Evolutionary conservation across 345 rosid genomes (phyloP).

Genomic region (Citrus unshiu): DNA sequence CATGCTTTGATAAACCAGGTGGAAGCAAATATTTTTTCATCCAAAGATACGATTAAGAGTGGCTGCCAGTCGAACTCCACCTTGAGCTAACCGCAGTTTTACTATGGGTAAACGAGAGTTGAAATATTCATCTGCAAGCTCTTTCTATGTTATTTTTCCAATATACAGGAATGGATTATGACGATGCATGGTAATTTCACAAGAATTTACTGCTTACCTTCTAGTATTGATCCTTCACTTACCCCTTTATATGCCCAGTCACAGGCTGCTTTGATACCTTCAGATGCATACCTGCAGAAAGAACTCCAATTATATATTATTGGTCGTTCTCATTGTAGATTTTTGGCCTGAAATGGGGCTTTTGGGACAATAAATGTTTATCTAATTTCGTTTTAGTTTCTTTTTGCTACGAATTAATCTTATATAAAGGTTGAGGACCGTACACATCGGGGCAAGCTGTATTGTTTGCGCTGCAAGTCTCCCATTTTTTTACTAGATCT

Average conservation of each 20-base stretch:
- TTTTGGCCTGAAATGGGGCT: background rate
- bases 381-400: accelerated
- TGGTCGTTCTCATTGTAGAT: background rate
- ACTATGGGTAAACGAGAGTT: constrained; percentile 67
- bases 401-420: background rate
- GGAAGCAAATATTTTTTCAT: constrained; percentile 5
- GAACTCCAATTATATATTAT: background rate
- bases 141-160: constrained; percentile 10
- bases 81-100: constrained; percentile 68
- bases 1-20: background rate
- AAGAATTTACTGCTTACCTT: constrained; percentile 37
- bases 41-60: constrained; percentile 69
- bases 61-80: constrained; percentile 82
- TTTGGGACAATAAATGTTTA: background rate
- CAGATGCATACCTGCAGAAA: constrained; percentile 69
- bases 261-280: constrained; percentile 78
- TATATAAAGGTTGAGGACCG: constrained; percentile 11
- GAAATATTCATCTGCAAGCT: constrained; percentile 66
- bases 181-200: background rate
- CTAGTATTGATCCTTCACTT: constrained; percentile 46
- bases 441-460: constrained; percentile 75
- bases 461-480: constrained; percentile 47
- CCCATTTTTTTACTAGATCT: constrained; percentile 63
- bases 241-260: constrained; percentile 87
- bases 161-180: background rate